phyloP scores from a whole-genome alignment of 2,329 filamentous ascomycete genomes.

The Aspergillus neotritici region DNA sequence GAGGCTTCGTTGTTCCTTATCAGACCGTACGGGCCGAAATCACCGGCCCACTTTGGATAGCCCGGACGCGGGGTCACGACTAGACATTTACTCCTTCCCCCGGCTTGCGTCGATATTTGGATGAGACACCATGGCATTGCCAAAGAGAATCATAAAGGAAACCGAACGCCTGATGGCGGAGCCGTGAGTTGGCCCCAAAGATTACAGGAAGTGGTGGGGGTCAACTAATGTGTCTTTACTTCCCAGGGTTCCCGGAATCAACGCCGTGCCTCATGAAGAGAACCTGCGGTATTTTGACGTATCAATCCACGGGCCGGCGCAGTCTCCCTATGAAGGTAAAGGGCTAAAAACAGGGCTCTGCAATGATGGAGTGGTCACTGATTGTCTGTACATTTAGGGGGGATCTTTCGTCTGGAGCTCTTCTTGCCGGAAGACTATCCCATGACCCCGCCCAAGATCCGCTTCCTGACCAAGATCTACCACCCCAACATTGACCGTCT shows the following conservation, averaged over 20 bases:
- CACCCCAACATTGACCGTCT: constrained; percentile 98
- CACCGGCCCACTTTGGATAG: constrained; percentile 6
- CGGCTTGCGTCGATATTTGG: not conserved
- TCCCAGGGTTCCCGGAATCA: constrained; percentile 85
- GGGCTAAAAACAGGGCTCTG: not conserved
- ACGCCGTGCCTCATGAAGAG: constrained; percentile 89
- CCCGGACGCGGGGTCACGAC: constrained; percentile 8
- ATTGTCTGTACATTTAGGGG: constrained; percentile 45
- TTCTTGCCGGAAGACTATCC: constrained; percentile 98
- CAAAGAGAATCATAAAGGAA: constrained; percentile 97
- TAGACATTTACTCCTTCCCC: constrained; percentile 14
- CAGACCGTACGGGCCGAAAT: not conserved
- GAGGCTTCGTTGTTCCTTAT: no score
- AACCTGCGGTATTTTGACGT: constrained; percentile 98
- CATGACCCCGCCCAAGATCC: constrained; percentile 97
- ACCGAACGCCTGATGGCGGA: constrained; percentile 95
- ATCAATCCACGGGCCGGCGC: constrained; percentile 83
- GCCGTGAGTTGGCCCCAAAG: constrained; percentile 59
- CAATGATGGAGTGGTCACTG: not conserved
- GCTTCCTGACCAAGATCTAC: constrained; percentile 95
- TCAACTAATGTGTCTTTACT: constrained; percentile 5
- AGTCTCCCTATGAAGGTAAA: constrained; percentile 89
- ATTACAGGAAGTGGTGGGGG: not conserved
- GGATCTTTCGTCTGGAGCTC: constrained; percentile 92
- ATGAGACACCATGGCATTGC: constrained; percentile 57